Base-by-base conservation (phyloP, 2,329 filamentous ascomycete genomes). In the Cladosporium phlei region DNA sequence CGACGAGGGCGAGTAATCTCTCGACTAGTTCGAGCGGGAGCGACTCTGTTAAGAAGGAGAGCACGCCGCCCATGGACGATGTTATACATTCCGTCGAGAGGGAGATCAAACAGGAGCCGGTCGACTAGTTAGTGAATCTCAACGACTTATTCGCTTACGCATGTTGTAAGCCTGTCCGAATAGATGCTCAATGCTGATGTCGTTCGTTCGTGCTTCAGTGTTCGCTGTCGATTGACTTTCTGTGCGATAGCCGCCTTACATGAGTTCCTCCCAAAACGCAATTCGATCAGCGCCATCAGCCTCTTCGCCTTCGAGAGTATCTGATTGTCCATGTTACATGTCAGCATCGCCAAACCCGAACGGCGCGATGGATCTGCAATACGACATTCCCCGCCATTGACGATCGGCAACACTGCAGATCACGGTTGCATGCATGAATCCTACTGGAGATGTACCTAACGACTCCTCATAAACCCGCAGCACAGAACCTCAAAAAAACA, bases 41-140 rank as follows among this genome's bases (percentile, higher is more conserved):
- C 14, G 48, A 45, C 5, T 48, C 48, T 16, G 37, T 47, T 16
- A 35, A 38, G 42, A 47, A 48, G 21, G 42, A 43, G 14, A 20
- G 29, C 20, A 33, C 24, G 12, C 44, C 25, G 21, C 25, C 54
- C 17, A 32, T 50, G 29, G 54, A 45, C 16, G 27, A 21, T n/a
- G 24, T 45, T 7, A 12, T 19, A 5, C 22, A 28, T 16, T 44
- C 40, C 16, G 35, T 44, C 17, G 40, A 44, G 29, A 34, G 19
- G 29, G 30, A 56, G 30, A 56, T 60, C 28, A 58, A 56, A 48
- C 44, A 47, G 38, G 55, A 60, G 49, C 52, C 53, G 29, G 47
- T 46, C 9, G 57, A 59, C 24, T 37, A 14, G 19, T 29, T 29
- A 12, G 4, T 30, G n/a, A 14, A n/a, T n/a, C n/a, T n/a, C n/a